phyloP scores from a whole-genome alignment of 352 stramenopile genomes.

The Pythium sukuiense region DNA sequence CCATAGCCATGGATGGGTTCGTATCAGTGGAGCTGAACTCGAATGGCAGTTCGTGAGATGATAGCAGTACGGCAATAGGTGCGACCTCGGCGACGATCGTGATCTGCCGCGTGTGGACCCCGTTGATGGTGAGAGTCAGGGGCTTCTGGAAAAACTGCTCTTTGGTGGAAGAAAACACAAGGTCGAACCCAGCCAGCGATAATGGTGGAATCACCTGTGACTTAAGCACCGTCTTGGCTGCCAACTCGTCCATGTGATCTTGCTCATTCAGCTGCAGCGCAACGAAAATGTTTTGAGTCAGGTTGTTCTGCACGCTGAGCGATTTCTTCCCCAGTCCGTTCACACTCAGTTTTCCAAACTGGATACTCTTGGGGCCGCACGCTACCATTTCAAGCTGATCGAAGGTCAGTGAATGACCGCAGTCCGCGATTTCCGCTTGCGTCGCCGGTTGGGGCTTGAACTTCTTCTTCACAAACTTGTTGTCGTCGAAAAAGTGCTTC shows the following conservation, averaged over 20 bases:
- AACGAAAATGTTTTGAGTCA: conserved; percentile 83
- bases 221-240: conserved; percentile 48
- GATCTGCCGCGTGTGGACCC: conserved; percentile 80
- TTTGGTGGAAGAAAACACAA: conserved; percentile 73
- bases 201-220: conserved; percentile 87
- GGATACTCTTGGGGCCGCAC: conserved; percentile 79
- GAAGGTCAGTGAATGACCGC: conserved; percentile 56
- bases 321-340: conserved; percentile 77
- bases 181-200: conserved; percentile 86
- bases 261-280: conserved; percentile 42
- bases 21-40: conserved; percentile 71
- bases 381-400: conserved; percentile 74
- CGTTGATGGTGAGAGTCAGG: conserved; percentile 87
- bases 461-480: conserved; percentile 91
- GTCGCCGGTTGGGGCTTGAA: conserved; percentile 89
- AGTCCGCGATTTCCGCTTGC: conserved; percentile 90
- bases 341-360: conserved; percentile 92
- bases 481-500: conserved; percentile 76
- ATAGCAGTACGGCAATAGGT: conserved; percentile 83
- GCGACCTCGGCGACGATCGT: conserved; percentile 87
- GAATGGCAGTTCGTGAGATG: conserved; percentile 57
- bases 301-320: conserved; percentile 88
- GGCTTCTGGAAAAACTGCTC: conserved; percentile 88
- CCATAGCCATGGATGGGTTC: conserved; percentile 45
- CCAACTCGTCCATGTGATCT: conserved; percentile 56